Evolutionary conservation across 1,139 yeast genomes (phyloP).

Genomic region (Debaryomyces fabryi): DNA sequence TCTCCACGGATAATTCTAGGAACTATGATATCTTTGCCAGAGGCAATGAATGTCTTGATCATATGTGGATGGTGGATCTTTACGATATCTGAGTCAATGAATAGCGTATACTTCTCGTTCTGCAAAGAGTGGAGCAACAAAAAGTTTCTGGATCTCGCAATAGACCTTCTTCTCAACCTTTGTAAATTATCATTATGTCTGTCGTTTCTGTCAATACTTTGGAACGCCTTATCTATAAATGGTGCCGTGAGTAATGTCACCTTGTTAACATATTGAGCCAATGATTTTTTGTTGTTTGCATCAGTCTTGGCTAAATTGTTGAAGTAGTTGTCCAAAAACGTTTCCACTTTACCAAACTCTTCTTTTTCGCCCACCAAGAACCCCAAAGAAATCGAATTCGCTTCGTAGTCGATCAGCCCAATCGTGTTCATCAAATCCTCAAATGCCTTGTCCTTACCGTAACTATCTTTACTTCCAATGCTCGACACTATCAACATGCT

Average conservation of each 20-base stretch:
- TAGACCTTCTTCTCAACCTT: conserved; percentile 33
- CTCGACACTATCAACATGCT: conserved; percentile 27
- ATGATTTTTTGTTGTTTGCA: background rate
- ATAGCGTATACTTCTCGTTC: conserved; percentile 42
- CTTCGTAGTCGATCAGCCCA: conserved; percentile 19
- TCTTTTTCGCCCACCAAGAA: conserved; percentile 28
- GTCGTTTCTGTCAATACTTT: conserved; percentile 22
- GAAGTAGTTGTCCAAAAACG: conserved; percentile 20
- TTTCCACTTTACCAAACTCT: conserved; percentile 27
- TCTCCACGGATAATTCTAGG: conserved; percentile 38
- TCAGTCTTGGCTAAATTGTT: background rate
- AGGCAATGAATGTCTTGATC: conserved; percentile 32
- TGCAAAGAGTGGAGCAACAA: conserved; percentile 29
- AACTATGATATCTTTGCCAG: conserved; percentile 43
- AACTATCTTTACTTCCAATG: conserved; percentile 29
- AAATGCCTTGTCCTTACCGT: conserved; percentile 30
- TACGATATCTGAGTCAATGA: conserved; percentile 48
- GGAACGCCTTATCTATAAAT: conserved; percentile 29
- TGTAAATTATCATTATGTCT: conserved; percentile 37
- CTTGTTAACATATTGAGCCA: conserved; percentile 16
- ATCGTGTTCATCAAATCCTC: conserved; percentile 29
- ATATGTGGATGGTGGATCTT: conserved; percentile 30
- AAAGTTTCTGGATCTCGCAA: conserved; percentile 41
- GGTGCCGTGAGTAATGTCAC: conserved; percentile 37
- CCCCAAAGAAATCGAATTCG: conserved; percentile 28